Percentiles rank a stretch among this genome's conserved stretches.
Evolutionary conservation across 768 basidiomycete genomes (phyloP).

Genomic region (Mycena rosella): DNA sequence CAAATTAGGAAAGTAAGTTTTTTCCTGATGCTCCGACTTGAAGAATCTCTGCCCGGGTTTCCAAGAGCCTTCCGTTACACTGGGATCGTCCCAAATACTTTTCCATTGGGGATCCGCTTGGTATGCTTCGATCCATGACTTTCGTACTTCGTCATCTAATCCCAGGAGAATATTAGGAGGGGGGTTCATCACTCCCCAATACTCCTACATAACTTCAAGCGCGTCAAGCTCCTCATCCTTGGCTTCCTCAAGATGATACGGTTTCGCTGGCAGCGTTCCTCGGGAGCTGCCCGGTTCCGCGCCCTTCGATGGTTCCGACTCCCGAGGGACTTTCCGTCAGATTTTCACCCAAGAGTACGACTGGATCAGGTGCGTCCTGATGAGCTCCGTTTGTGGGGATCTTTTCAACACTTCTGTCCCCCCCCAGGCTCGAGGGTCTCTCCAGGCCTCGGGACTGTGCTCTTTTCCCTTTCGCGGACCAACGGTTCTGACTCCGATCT

Average conservation of each 20-base stretch:
- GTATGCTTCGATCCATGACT: not conserved
- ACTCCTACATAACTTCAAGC: not conserved
- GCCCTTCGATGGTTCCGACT: no score
- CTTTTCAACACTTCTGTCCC: no score
- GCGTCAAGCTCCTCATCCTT: not conserved
- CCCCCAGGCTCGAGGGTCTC: not conserved
- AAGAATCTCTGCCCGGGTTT: not conserved
- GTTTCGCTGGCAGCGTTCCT: not conserved
- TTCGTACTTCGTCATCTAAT: not conserved
- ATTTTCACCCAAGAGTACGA: no score
- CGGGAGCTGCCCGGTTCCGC: not conserved
- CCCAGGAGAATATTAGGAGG: not conserved
- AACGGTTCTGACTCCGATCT: not conserved
- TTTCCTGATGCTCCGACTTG: no score
- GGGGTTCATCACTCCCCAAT: not conserved
- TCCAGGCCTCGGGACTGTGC: not conserved
- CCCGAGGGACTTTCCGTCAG: no score
- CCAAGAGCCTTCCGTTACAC: not conserved
- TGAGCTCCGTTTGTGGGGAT: no score
- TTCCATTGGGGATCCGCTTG: not conserved
- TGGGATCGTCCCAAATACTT: not conserved
- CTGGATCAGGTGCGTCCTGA: no score
- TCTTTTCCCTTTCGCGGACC: not conserved
- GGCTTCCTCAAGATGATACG: no score
- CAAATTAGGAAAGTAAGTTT: no score